Conservation (phyloP, 148 eudicot species). For the Pharnaceum exiguum region DNA sequence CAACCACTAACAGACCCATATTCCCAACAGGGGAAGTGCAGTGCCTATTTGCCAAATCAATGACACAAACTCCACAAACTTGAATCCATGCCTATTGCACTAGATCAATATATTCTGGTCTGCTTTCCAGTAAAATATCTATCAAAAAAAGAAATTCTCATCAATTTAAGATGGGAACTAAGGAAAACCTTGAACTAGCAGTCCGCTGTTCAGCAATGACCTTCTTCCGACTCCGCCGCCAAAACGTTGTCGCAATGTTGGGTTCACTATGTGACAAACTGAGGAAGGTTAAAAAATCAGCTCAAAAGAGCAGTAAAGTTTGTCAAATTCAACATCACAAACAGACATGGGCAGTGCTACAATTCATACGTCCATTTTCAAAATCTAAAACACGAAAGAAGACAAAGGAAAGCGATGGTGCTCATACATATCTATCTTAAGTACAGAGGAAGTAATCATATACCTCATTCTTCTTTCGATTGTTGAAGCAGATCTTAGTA, state of each 20-base stretch:
- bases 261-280: constrained; percentile 91
- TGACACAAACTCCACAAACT: not conserved
- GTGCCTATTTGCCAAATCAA: no score
- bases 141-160: not conserved
- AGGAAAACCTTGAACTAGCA: constrained; percentile 89
- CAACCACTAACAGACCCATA: no score
- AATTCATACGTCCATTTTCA: not conserved
- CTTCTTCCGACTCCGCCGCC: constrained; percentile 92
- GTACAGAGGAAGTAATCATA: not conserved
- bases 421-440: not conserved
- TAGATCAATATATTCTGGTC: not conserved
- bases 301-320: constrained; percentile 13
- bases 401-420: not conserved
- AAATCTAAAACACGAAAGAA: not conserved
- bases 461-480: constrained; percentile 63
- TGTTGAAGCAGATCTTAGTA: constrained; percentile 60
- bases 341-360: constrained; percentile 9
- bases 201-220: constrained; percentile 88
- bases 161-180: constrained; percentile 19
- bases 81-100: not conserved
- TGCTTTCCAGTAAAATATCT: constrained; percentile 1
- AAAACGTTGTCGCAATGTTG: constrained; percentile 70
- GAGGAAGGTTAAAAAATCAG: constrained; percentile 29
- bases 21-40: no score
- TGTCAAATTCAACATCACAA: constrained; percentile 4